A percentile compares a stretch with the other conserved stretches of the same genome.
These are phyloP conservation scores for Cordia subcordata DNA, from an alignment of 257 asterid genomes.

Conservation along the genomic window DNA sequence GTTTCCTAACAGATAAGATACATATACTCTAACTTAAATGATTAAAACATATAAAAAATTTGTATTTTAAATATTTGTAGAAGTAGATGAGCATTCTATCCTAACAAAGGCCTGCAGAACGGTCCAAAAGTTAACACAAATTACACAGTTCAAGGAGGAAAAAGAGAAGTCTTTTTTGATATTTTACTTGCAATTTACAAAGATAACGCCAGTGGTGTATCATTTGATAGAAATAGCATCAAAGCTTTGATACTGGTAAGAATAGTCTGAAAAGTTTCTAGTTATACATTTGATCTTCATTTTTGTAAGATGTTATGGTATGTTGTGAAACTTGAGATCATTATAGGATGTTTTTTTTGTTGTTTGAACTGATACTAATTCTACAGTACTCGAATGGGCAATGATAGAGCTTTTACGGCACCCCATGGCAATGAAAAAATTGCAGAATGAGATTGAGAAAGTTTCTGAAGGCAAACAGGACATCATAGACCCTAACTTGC, in stretches of 20 bases:
- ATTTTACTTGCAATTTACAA: slow-evolving; percentile 7
- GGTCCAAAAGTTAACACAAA: too few relatives aligned
- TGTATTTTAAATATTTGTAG: too few relatives aligned
- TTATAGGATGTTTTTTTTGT: slow-evolving; percentile 20
- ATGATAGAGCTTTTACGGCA: slow-evolving; percentile 20
- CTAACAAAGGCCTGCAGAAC: background rate
- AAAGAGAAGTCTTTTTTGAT: slow-evolving; percentile 2
- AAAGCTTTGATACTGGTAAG: slow-evolving; percentile 11
- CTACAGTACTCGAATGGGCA: slow-evolving; percentile 22
- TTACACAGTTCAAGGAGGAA: background rate
- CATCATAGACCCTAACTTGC: slow-evolving; percentile 13
- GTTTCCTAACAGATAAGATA: too few relatives aligned
- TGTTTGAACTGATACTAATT: slow-evolving; percentile 25
- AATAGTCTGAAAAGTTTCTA: too few relatives aligned
- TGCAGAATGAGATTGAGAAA: slow-evolving; percentile 16
- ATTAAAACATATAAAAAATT: too few relatives aligned
- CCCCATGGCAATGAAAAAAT: slow-evolving; percentile 11
- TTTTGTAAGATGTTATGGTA: too few relatives aligned
- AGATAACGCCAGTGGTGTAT: background rate
- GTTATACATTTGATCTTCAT: too few relatives aligned
- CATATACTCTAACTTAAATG: background rate
- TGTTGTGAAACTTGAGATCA: background rate
- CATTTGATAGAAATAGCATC: slow-evolving; percentile 1
- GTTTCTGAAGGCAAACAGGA: background rate
- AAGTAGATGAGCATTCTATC: slow-evolving; percentile 10